Percentiles rank a stretch among this genome's conserved stretches.
Conservation (phyloP, 306 rosid species). For the Mimosa pudica region DNA sequence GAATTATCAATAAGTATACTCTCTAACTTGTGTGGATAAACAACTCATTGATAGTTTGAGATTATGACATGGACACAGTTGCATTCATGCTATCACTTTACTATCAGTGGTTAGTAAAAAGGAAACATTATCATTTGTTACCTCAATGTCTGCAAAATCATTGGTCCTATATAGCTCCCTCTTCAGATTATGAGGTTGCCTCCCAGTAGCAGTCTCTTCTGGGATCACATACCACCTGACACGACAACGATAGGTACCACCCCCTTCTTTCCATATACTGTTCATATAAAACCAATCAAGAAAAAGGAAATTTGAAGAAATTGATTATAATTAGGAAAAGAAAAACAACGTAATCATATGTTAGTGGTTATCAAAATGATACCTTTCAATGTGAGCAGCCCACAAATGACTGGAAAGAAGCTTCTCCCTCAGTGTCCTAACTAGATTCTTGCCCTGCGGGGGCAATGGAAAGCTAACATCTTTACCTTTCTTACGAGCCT, state of each 20-base stretch:
- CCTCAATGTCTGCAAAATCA: slow-evolving; percentile 90
- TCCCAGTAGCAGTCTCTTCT: slow-evolving; percentile 83
- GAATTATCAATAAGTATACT: neutral
- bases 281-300: slow-evolving; percentile 29
- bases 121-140: slow-evolving; percentile 25
- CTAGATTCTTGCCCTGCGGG: slow-evolving; percentile 65
- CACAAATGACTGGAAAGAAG: slow-evolving; percentile 83
- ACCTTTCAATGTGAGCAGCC: slow-evolving; percentile 80
- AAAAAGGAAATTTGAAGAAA: slow-evolving; percentile 7
- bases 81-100: slow-evolving; percentile 16
- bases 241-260: slow-evolving; percentile 71
- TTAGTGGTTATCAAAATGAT: neutral
- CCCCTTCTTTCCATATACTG: slow-evolving; percentile 85
- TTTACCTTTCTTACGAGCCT: slow-evolving; percentile 67
- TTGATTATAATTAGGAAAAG: neutral
- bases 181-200: slow-evolving; percentile 86
- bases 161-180: slow-evolving; percentile 87
- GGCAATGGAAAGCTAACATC: slow-evolving; percentile 56
- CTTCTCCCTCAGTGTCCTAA: slow-evolving; percentile 79
- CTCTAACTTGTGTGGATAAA: neutral
- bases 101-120: slow-evolving; percentile 23
- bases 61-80: neutral
- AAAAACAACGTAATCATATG: slow-evolving; percentile 1
- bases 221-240: slow-evolving; percentile 87
- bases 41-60: neutral